Evolutionary conservation across 192 early-diverging fungal genomes (phyloP).

Genomic region (Diversispora eburnea): DNA sequence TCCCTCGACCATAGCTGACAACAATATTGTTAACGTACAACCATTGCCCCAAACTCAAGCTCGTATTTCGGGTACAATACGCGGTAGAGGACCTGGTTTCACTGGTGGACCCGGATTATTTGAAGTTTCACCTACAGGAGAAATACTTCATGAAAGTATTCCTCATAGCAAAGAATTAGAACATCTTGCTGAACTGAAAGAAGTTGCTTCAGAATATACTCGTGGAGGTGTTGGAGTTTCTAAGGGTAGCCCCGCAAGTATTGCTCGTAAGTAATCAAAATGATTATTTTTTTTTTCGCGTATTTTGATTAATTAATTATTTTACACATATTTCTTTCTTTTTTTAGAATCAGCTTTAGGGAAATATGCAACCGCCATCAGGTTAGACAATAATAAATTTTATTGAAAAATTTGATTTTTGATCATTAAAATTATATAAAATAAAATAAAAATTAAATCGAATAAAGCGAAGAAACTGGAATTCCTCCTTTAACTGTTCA

Average conservation of each 20-base stretch:
- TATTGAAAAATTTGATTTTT: not conserved
- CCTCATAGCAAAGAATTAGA: not conserved
- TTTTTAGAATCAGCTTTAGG: slow-evolving; percentile 10
- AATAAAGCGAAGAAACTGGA: slow-evolving; percentile 5
- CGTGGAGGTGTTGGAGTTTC: not conserved
- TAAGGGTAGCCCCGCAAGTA: not conserved
- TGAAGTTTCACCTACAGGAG: not conserved
- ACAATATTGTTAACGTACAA: no score
- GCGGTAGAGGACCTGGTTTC: no score
- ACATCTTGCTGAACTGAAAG: not conserved
- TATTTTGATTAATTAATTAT: not conserved
- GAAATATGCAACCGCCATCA: slow-evolving; percentile 17
- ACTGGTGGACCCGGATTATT: no score
- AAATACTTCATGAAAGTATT: not conserved
- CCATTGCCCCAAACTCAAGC: no score
- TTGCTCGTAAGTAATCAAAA: slow-evolving; percentile 9
- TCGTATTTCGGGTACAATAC: no score
- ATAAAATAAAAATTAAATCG: not conserved
- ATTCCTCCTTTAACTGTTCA: slow-evolving; percentile 3
- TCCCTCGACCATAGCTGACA: no score
- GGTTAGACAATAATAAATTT: not conserved
- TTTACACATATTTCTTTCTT: not conserved
- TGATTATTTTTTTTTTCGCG: not conserved
- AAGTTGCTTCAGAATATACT: not conserved
- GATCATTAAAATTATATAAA: not conserved